Percentiles rank a stretch among this genome's conserved stretches.
Evolutionary conservation across 2,329 filamentous ascomycete species (phyloP).

Genomic region (Plenodomus biglobosus): DNA sequence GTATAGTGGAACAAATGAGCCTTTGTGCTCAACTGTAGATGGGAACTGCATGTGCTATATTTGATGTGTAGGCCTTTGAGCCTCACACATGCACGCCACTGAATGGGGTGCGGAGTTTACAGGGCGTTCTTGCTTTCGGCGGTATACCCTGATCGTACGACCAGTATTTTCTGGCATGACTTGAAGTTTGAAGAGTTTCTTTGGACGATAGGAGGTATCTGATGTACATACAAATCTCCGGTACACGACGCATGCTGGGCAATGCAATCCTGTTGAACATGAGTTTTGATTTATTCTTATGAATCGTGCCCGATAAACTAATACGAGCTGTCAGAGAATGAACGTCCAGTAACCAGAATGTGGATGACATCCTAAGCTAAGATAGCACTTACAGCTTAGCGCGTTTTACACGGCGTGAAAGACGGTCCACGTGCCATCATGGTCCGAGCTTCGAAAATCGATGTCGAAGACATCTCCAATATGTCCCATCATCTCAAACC

Average conservation of each 20-base stretch:
- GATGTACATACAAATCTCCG: slow-evolving; percentile 9
- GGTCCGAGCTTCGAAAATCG: slow-evolving; percentile 5
- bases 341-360: too few species aligned
- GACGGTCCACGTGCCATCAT: slow-evolving; percentile 6
- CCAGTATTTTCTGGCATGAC: background rate
- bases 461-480: slow-evolving; percentile 7
- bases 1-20: background rate
- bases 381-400: background rate
- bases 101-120: slow-evolving; percentile 11
- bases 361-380: too few species aligned
- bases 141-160: background rate
- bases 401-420: background rate
- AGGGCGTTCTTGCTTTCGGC: slow-evolving; percentile 3
- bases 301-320: too few species aligned
- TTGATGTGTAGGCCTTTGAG: background rate
- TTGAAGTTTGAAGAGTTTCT: slow-evolving; percentile 4
- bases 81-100: slow-evolving; percentile 5
- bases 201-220: slow-evolving; percentile 12
- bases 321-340: too few species aligned
- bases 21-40: background rate
- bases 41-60: slow-evolving; percentile 7
- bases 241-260: slow-evolving; percentile 10
- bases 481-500: slow-evolving; percentile 1
- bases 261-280: slow-evolving; percentile 1
- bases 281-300: too few species aligned